Percentiles rank a stretch among this genome's conserved stretches.
Evolutionary conservation across 768 basidiomycete genomes (phyloP).

Genomic region (Lactifluus piperatus): DNA sequence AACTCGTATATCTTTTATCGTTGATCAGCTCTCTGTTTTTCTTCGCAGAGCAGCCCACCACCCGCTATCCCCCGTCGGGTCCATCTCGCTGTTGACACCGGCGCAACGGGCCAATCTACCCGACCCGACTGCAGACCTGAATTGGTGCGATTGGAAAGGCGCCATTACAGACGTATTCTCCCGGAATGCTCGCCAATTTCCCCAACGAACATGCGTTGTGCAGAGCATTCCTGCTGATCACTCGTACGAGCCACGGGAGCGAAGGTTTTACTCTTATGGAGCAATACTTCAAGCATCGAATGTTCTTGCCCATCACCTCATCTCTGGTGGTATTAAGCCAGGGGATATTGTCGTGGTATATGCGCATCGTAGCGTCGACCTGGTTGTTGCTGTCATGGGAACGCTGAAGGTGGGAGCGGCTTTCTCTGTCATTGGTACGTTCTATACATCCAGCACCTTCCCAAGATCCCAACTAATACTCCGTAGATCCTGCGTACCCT

Average conservation of each 20-base stretch:
- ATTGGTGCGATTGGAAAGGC: constrained; percentile 98
- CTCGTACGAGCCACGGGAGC: constrained; percentile 39
- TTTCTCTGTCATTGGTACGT: constrained; percentile 91
- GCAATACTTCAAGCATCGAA: constrained; percentile 82
- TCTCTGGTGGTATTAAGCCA: constrained; percentile 76
- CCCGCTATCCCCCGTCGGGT: constrained; percentile 63
- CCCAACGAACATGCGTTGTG: constrained; percentile 82
- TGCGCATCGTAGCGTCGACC: constrained; percentile 90
- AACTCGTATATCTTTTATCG: constrained; percentile 62
- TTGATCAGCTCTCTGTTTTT: constrained; percentile 79
- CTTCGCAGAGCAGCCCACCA: constrained; percentile 61
- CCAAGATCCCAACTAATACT: neutral
- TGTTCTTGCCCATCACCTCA: constrained; percentile 80
- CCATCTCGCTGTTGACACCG: constrained; percentile 71
- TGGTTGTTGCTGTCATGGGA: constrained; percentile 95
- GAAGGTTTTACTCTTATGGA: constrained; percentile 62
- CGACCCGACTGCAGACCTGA: constrained; percentile 75
- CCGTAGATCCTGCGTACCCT: constrained; percentile 90
- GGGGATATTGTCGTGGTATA: constrained; percentile 99
- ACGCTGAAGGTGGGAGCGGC: constrained; percentile 93
- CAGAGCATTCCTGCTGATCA: constrained; percentile 50
- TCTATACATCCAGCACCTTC: neutral
- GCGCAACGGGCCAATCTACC: constrained; percentile 65
- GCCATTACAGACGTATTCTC: constrained; percentile 96
- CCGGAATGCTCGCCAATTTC: constrained; percentile 68